Evolutionary conservation across 257 asterid species (phyloP).

Genomic region (Haberlea rhodopensis): DNA sequence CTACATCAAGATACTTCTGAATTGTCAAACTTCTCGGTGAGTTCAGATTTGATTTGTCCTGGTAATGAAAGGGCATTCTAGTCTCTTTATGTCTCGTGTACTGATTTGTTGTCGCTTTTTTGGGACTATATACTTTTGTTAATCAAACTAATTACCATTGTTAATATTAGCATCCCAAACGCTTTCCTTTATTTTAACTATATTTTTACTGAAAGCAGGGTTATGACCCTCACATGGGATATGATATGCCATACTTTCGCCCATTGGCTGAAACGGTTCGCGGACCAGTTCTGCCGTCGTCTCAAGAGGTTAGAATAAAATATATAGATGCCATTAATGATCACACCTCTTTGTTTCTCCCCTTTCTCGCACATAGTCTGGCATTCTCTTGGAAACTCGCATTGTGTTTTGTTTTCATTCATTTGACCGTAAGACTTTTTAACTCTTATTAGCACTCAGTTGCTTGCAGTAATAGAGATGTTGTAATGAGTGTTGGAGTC

Average conservation of each 20-base stretch:
- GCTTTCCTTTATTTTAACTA: neutral
- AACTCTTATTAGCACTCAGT: neutral
- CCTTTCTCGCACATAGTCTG: neutral
- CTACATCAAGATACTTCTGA: conserved; percentile 65
- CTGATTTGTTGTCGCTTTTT: conserved; percentile 1
- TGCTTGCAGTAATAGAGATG: conserved; percentile 7
- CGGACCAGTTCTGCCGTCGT: conserved; percentile 63
- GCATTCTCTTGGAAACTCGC: neutral
- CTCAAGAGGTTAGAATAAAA: conserved; percentile 73
- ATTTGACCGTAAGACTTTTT: neutral
- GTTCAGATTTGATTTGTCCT: conserved; percentile 28
- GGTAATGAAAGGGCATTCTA: neutral
- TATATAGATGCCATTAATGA: conserved; percentile 15
- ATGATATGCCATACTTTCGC: conserved; percentile 77
- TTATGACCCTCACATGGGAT: conserved; percentile 79
- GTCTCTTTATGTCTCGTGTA: neutral
- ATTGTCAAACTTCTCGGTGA: conserved; percentile 71
- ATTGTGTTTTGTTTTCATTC: neutral
- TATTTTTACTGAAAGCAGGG: conserved; percentile 48
- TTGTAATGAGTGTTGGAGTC: conserved; percentile 1
- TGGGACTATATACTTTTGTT: neutral
- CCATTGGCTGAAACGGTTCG: conserved; percentile 65
- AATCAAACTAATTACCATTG: conserved; percentile 17
- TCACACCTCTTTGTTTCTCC: neutral
- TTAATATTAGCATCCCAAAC: conserved; percentile 9